Evolutionary conservation across 306 rosid genomes (phyloP), one percentile per base, ranked within the genome.

Genomic region (Vigna trinervia): DNA sequence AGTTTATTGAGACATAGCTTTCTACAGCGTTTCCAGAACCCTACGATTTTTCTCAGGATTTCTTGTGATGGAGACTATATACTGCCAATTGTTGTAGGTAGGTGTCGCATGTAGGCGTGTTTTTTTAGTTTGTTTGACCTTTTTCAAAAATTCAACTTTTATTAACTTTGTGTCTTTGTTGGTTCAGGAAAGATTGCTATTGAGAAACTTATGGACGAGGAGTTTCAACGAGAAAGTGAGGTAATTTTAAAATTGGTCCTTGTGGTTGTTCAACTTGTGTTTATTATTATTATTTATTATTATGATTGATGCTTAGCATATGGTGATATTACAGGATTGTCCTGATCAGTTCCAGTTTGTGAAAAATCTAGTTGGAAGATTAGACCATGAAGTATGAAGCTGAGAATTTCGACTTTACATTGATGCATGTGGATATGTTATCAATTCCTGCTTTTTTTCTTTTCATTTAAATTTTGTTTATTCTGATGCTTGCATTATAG

Each of bases 1-100:
- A 75, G 38, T 80, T 79, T 82, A 34, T 14, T 88, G 7, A 88
- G 79, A 79, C 88, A 82, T 71, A 80, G 85, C 13, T 87, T 96
- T 74, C 80, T 89, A 48, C 90, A 86, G 64, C 91, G 89, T 36
- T 96, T 96, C 74, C 92, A 86, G 85, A 85, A 78, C 80, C 98
- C 99, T 8, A 96, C 99, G 1, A 89, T 96, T 71, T 96, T 96
- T 80, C 97, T 96, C 63, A 96, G 91, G 91, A 84, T 93, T 83
- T 96, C 97, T 45, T 92, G 97, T 73, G 93, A 89, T 70, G 99
- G 91, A 48, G 97, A 92, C 80, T 92, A 89, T 84, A 56, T 96
- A 82, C 90, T 96, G 46, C 99, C 99, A 32, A 88, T 96, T 84
- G 91, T 91, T 84, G 99, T 91, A 74, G 99, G 99, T 94, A 86